Evolutionary conservation across 768 basidiomycete genomes (phyloP).

Genomic region (Leccinum sublutescens): DNA sequence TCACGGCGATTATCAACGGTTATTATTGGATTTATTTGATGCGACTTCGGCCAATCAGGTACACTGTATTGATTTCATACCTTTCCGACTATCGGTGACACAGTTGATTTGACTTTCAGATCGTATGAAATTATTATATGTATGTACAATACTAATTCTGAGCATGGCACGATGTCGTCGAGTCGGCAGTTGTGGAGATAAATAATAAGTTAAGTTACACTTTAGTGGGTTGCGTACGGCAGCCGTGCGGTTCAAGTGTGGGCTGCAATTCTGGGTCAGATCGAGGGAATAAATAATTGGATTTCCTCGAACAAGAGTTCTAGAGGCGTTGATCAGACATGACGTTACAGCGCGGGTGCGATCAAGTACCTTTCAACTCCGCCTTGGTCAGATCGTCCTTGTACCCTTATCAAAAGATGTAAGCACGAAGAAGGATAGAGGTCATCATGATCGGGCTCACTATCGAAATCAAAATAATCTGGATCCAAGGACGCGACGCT

Average conservation of each 20-base stretch:
- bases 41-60: slow-evolving; percentile 8
- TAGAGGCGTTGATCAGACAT: slow-evolving; percentile 17
- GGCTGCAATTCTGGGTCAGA: slow-evolving; percentile 34
- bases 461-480: slow-evolving; percentile 89
- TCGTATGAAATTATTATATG: slow-evolving; percentile 21
- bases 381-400: slow-evolving; percentile 76
- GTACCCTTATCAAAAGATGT: slow-evolving; percentile 41
- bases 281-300: slow-evolving; percentile 65
- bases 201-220: background rate
- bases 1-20: background rate
- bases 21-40: slow-evolving; percentile 8
- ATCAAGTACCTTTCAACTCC: slow-evolving; percentile 56
- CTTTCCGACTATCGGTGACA: background rate
- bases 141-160: slow-evolving; percentile 24
- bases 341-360: background rate
- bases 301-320: slow-evolving; percentile 85
- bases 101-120: slow-evolving; percentile 3
- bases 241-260: background rate
- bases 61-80: slow-evolving; percentile 5
- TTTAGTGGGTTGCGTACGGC: background rate
- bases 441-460: slow-evolving; percentile 38
- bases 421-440: slow-evolving; percentile 3
- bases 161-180: slow-evolving; percentile 1
- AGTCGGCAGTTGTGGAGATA: background rate
- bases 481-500: slow-evolving; percentile 75